Conservation (phyloP, 306 rosid genomes). For the Medicago lupulina region DNA sequence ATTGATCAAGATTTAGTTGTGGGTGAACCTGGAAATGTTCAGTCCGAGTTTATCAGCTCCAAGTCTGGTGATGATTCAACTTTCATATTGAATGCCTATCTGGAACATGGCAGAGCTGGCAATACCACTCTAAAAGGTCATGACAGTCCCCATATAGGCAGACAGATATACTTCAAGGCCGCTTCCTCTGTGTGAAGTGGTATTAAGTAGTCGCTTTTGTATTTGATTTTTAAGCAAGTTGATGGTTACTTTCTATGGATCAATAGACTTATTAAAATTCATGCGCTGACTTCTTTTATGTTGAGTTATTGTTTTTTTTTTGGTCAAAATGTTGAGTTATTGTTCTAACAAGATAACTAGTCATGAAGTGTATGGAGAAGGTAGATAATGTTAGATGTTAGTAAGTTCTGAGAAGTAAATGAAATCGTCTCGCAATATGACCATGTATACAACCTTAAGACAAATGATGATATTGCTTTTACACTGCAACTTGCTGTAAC, state of each 20-base stretch:
- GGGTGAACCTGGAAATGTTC: constrained; percentile 49
- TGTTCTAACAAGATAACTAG: constrained; percentile 20
- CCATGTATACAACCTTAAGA: constrained; percentile 11
- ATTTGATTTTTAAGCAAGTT: constrained; percentile 27
- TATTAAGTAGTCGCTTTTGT: constrained; percentile 31
- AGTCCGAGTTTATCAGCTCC: constrained; percentile 46
- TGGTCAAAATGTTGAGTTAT: neutral
- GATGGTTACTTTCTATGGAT: constrained; percentile 16
- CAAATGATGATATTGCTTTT: constrained; percentile 4
- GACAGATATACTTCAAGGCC: constrained; percentile 37
- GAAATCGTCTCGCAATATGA: neutral
- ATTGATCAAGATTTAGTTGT: constrained; percentile 52
- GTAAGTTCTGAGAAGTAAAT: constrained; percentile 18
- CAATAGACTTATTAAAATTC: constrained; percentile 16
- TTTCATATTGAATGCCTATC: constrained; percentile 41
- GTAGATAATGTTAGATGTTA: constrained; percentile 29
- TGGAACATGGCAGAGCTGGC: constrained; percentile 51
- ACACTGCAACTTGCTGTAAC: constrained; percentile 17
- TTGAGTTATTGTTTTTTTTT: neutral
- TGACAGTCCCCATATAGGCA: constrained; percentile 52
- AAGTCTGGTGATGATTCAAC: constrained; percentile 50
- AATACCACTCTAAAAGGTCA: constrained; percentile 54
- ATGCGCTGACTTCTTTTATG: constrained; percentile 15
- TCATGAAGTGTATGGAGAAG: constrained; percentile 23
- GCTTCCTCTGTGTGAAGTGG: constrained; percentile 35